Evolutionary conservation across 192 early-diverging fungal species (phyloP), one percentile per base, ranked within the genome.

Genomic region (Chytriomyces sp.): DNA sequence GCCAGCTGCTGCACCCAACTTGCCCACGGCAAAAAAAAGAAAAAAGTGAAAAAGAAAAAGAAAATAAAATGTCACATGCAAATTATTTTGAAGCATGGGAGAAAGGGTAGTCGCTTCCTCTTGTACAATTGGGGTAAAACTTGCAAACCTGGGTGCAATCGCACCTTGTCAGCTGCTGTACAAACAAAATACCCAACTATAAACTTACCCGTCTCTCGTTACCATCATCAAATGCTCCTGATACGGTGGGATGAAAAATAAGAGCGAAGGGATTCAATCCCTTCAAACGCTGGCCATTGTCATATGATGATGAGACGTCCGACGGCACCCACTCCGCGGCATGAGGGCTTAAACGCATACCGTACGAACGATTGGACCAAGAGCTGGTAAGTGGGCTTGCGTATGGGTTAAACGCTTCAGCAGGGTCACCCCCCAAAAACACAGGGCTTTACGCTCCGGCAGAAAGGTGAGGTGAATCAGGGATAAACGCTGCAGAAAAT

Each of bases 381-480:
- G 53, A n/a, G 20, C 16, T n/a, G 16, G 53, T 20, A 13, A 3
- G 53, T 5, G 2, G 3, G 53, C 5, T 13, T 13, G 53, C 53
- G 53, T 57, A 57, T 20, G 53, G 50, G 50, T 53, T 53, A 18
- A 10, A 53, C 20, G 53, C 71, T 43, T 72, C 71, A 26, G 23
- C 44, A 7, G 71, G 71, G 28, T 72, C 71, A 8, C 59, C 53
- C 8, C 71, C 71, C 18, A 61, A 45, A 64, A 66, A 75, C 4
- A 64, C 62, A 6, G 73, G 73, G 49, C 6, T 23, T 1, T 4
- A 44, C 49, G 20, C 5, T 8, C 69, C 50, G 24, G 20, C 11
- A 8, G 69, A 60, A 9, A 71, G 26, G 1, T 57, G 3, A 57
- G 53, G 53, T 13, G 53, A 57, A 13, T 5, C 20, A 57, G 53